Percentiles rank a stretch among this genome's conserved stretches.
Conservation (phyloP, 805 yeast species). For the Pichia exigua region DNA sequence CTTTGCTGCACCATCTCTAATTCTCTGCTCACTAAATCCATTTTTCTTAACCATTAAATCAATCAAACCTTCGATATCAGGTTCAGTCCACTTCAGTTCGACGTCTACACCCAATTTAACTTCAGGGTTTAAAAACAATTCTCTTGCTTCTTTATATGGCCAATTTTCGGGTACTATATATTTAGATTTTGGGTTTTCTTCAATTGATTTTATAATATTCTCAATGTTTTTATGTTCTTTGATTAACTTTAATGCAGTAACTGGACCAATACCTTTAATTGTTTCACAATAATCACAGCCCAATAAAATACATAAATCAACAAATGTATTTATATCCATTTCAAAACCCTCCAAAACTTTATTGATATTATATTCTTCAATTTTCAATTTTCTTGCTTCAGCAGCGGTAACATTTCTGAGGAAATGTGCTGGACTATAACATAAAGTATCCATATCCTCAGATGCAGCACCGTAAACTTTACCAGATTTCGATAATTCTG, state of each 20-base stretch:
- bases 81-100: constrained; percentile 78
- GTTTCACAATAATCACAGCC: constrained; percentile 98
- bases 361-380: constrained; percentile 68
- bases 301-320: constrained; percentile 84
- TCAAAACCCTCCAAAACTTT: constrained; percentile 70
- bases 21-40: constrained; percentile 90
- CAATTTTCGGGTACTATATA: constrained; percentile 88
- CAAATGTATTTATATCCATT: constrained; percentile 64
- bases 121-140: constrained; percentile 77
- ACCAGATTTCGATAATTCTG: constrained; percentile 80
- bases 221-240: constrained; percentile 80
- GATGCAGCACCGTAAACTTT: constrained; percentile 96
- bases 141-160: constrained; percentile 87
- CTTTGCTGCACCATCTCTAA: constrained; percentile 78
- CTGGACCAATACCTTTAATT: constrained; percentile 92
- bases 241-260: constrained; percentile 82
- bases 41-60: constrained; percentile 79
- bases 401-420: constrained; percentile 89
- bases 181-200: constrained; percentile 51
- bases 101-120: constrained; percentile 54
- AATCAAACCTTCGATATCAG: constrained; percentile 76
- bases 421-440: constrained; percentile 79
- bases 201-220: constrained; percentile 59
- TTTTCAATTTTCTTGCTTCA: constrained; percentile 88
- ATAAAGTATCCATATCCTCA: constrained; percentile 97